A percentile compares a stretch with the other conserved stretches of the same genome.
Evolutionary conservation across 371 early-diverging fungal genomes (phyloP).

Genomic region (Mucor piriformis): DNA sequence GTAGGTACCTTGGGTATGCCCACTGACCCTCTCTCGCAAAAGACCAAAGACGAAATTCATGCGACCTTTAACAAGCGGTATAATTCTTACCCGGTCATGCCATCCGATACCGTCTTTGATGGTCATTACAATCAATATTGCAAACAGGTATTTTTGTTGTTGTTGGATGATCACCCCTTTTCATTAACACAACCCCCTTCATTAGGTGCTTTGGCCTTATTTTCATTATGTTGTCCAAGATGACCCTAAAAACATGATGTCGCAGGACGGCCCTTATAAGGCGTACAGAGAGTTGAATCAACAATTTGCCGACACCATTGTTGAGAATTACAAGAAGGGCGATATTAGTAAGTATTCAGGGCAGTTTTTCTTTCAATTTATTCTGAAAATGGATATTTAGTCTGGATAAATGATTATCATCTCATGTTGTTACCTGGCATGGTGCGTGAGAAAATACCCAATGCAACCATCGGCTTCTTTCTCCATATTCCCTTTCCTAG

Average conservation of each 20-base stretch:
- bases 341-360: slow-evolving; percentile 78
- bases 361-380: not conserved
- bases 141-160: slow-evolving; percentile 90
- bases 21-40: slow-evolving; percentile 67
- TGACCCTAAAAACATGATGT: slow-evolving; percentile 54
- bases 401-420: slow-evolving; percentile 99
- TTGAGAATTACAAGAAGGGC: slow-evolving; percentile 68
- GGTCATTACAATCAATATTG: slow-evolving; percentile 93
- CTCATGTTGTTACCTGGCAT: slow-evolving; percentile 92
- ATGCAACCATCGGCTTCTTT: slow-evolving; percentile 92
- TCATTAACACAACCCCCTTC: not conserved
- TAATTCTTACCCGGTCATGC: slow-evolving; percentile 82
- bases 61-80: slow-evolving; percentile 62
- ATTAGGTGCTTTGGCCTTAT: slow-evolving; percentile 94
- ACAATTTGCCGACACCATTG: slow-evolving; percentile 79
- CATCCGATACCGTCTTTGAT: slow-evolving; percentile 78
- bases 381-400: slow-evolving; percentile 16
- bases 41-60: slow-evolving; percentile 60
- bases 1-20: slow-evolving; percentile 78
- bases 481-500: slow-evolving; percentile 96
- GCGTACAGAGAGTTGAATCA: slow-evolving; percentile 84
- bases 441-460: slow-evolving; percentile 74
- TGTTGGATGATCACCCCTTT: not conserved
- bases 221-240: slow-evolving; percentile 95
- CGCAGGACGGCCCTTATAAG: slow-evolving; percentile 74